These are phyloP conservation scores for Mycena crocata DNA, from an alignment of 768 basidiomycete species.

Conservation along the genomic window DNA sequence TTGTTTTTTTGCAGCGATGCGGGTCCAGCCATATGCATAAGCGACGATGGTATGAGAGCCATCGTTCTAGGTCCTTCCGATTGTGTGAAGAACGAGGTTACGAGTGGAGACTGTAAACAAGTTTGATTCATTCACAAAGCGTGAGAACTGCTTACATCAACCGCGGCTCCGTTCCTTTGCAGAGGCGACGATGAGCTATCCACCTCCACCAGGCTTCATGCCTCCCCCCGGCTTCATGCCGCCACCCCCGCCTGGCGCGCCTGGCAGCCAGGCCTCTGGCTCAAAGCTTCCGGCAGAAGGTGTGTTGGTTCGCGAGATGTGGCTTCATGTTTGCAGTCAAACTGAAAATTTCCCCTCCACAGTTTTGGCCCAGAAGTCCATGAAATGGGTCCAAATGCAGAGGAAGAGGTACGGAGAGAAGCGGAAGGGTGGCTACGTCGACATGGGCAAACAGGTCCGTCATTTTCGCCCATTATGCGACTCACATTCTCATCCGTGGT, in stretches of 20 bases:
- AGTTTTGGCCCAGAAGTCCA: slow-evolving; percentile 89
- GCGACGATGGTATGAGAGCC: no score
- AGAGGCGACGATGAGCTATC: slow-evolving; percentile 60
- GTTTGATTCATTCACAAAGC: no score
- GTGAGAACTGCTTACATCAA: no score
- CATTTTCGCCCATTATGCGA: slow-evolving; percentile 23
- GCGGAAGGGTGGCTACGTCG: slow-evolving; percentile 88
- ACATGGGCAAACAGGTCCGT: slow-evolving; percentile 92
- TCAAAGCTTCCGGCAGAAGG: slow-evolving; percentile 63
- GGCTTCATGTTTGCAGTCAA: not conserved
- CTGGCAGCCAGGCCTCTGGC: slow-evolving; percentile 49
- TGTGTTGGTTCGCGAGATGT: slow-evolving; percentile 32
- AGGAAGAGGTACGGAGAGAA: slow-evolving; percentile 93
- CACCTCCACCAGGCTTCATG: slow-evolving; percentile 54
- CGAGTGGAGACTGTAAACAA: no score
- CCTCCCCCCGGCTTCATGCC: slow-evolving; percentile 63
- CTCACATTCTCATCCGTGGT: slow-evolving; percentile 34
- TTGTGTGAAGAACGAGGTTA: no score
- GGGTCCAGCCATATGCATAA: no score
- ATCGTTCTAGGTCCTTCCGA: no score
- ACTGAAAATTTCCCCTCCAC: slow-evolving; percentile 28
- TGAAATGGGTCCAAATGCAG: slow-evolving; percentile 97
- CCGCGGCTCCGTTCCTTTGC: slow-evolving; percentile 10
- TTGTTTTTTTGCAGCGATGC: no score
- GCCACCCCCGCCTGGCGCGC: slow-evolving; percentile 61